Percentiles rank a stretch among this genome's conserved stretches.
phyloP scores from a whole-genome alignment of 495 filamentous ascomycete species.

The Tuber aestivum region DNA sequence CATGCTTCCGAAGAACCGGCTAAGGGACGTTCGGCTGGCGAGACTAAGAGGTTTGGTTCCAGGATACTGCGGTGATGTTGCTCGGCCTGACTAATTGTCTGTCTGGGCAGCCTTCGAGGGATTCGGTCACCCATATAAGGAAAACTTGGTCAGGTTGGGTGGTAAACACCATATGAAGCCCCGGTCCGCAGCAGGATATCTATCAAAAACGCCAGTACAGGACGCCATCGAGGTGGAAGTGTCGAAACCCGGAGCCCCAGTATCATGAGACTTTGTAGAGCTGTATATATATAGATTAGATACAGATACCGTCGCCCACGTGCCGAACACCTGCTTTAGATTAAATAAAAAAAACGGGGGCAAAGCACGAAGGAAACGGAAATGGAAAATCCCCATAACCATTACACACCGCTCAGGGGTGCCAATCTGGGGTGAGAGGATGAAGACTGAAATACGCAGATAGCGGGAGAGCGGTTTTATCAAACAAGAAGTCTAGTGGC shows the following conservation, averaged over 20 bases:
- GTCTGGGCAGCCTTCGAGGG: constrained; percentile 72
- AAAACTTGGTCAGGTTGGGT: constrained; percentile 71
- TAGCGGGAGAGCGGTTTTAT: neutral
- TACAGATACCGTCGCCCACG: constrained; percentile 4
- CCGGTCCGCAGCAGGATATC: constrained; percentile 35
- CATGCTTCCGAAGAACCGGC: constrained; percentile 95
- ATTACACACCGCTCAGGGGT: neutral
- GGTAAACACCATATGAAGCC: constrained; percentile 51
- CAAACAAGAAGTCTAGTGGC: neutral
- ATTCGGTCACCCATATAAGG: constrained; percentile 79
- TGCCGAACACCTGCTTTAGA: neutral
- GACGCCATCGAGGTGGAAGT: constrained; percentile 31
- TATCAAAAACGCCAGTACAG: constrained; percentile 36
- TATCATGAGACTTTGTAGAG: constrained; percentile 8
- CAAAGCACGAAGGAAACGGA: neutral
- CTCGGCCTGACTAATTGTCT: constrained; percentile 24
- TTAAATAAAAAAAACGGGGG: neutral
- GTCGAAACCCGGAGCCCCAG: neutral
- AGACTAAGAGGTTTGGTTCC: constrained; percentile 68
- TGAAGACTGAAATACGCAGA: neutral
- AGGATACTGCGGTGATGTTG: constrained; percentile 5
- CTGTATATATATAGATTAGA: constrained; percentile 24
- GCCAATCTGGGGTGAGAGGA: neutral
- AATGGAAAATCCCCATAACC: neutral
- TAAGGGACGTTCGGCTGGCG: constrained; percentile 78